These are phyloP conservation scores for Coniophora puteana DNA, from an alignment of 1,284 basidiomycete species.

Conservation along the genomic window DNA sequence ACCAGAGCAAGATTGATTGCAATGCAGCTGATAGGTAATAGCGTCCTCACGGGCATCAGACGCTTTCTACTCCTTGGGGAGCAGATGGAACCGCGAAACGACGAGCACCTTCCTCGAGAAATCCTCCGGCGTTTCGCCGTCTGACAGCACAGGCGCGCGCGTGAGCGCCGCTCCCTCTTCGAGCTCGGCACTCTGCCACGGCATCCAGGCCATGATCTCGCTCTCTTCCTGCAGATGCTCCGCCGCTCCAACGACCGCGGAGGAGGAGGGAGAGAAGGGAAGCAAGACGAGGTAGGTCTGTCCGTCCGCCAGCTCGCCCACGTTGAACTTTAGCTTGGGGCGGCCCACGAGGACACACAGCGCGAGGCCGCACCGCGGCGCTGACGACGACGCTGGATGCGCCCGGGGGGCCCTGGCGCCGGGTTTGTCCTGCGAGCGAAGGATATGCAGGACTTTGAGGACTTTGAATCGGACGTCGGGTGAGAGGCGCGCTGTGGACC, in stretches of 20 bases:
- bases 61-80: too few relatives aligned
- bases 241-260: constrained; percentile 13
- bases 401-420: constrained; percentile 10
- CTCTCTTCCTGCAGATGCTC: constrained; percentile 21
- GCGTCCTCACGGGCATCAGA: too few relatives aligned
- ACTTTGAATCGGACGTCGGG: constrained; percentile 34
- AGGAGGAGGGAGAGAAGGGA: constrained; percentile 15
- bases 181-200: constrained; percentile 27
- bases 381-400: constrained; percentile 8
- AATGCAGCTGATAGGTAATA: too few relatives aligned
- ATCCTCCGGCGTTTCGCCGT: constrained; percentile 13
- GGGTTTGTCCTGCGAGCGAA: constrained; percentile 1
- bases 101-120: constrained; percentile 23
- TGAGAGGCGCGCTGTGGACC: constrained; percentile 10
- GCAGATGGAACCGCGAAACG: constrained; percentile 24
- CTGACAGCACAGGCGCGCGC: constrained; percentile 6
- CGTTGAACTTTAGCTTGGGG: constrained; percentile 11
- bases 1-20: too few relatives aligned
- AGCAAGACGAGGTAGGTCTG: constrained; percentile 29
- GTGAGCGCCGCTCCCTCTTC: too few relatives aligned
- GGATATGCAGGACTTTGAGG: constrained; percentile 28
- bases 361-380: constrained; percentile 22
- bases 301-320: constrained; percentile 19
- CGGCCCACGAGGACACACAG: constrained; percentile 23
- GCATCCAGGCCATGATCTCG: constrained; percentile 26